A percentile compares a stretch with the other conserved stretches of the same genome.
phyloP scores from a whole-genome alignment of 805 yeast genomes.

The Saccharomycopsis fermentans region DNA sequence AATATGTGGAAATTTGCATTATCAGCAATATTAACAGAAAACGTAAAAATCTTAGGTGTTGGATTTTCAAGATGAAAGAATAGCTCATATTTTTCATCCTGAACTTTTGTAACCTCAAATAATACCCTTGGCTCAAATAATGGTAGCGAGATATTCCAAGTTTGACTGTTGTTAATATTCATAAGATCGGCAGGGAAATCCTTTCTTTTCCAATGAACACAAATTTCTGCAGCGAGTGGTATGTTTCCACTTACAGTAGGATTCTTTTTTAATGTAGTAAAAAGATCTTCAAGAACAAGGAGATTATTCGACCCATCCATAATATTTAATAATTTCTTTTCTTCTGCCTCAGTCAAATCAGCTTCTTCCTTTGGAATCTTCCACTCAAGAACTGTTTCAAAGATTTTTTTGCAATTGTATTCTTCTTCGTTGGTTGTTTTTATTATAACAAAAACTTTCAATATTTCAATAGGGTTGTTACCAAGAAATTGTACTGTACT shows the following conservation, averaged over 20 bases:
- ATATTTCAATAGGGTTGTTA: conserved; percentile 26
- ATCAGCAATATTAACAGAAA: conserved; percentile 37
- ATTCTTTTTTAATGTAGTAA: conserved; percentile 19
- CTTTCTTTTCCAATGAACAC: conserved; percentile 29
- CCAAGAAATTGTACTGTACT: conserved; percentile 24
- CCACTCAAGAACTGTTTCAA: background rate
- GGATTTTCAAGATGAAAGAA: conserved; percentile 63
- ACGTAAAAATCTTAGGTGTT: conserved; percentile 57
- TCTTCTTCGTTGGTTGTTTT: conserved; percentile 27
- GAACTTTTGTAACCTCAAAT: conserved; percentile 25
- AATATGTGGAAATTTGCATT: conserved; percentile 28
- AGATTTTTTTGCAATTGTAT: conserved; percentile 25
- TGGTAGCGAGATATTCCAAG: conserved; percentile 48
- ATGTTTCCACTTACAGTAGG: conserved; percentile 29
- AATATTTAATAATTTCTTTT: background rate
- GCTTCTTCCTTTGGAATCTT: conserved; percentile 14
- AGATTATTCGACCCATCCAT: background rate
- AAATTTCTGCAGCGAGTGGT: conserved; percentile 22
- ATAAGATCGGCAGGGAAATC: conserved; percentile 1
- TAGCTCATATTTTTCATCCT: conserved; percentile 9
- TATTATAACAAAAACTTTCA: conserved; percentile 24
- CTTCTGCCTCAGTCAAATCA: conserved; percentile 2
- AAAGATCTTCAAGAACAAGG: background rate
- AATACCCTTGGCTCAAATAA: conserved; percentile 62
- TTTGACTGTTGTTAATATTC: conserved; percentile 27